Base-by-base conservation (phyloP, 768 basidiomycete species). In the Suillus subalutaceus region DNA sequence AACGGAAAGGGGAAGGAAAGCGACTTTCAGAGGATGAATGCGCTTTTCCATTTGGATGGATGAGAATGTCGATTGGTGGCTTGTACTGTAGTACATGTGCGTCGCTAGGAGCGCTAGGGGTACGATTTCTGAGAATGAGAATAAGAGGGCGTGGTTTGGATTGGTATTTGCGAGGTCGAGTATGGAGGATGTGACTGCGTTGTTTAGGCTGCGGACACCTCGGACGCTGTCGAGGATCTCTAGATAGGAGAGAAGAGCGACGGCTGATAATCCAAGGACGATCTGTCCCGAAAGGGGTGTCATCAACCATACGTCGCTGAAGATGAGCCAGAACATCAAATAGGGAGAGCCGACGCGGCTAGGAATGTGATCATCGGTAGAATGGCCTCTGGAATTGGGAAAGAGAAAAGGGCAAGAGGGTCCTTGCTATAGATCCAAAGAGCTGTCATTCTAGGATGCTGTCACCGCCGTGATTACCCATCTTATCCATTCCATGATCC, bases 381-480 rank as follows among this genome's bases (percentile, higher is more conserved):
- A n/a, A 92, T 79, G 18, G 78, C 79, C 0, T 80, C 76, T 2
- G 88, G 88, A 50, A 88, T 18, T 77, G 1, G 72, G 82, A 80
- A 41, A 95, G 75, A 0, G 77, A 77, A 0, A 86, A 82, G 80
- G n/a, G n/a, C n/a, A 41, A 95, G 75, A 0, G 77, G 77, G 0
- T 86, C 85, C 75, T 96, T 97, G 80, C 90, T 92, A 79, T 97
- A 99, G 56, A 99, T 80, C 96, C 96, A 99, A 43, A 96, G 77
- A 0, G 85, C 95, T 1, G 94, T 83, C 10, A 92, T 90, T 99
- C 97, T 37, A 91, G 84, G 6, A 82, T 81, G 0, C 91, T 89
- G 72, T 98, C 97, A 1, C 97, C 97, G 0, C 97, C 97, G 70
- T 99, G 96, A 71, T 99, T 96, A 2, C 97, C 97, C 23, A 91